Evolutionary conservation across 2,329 filamentous ascomycete species (phyloP).

Genomic region (Zymoseptoria ardabiliae): DNA sequence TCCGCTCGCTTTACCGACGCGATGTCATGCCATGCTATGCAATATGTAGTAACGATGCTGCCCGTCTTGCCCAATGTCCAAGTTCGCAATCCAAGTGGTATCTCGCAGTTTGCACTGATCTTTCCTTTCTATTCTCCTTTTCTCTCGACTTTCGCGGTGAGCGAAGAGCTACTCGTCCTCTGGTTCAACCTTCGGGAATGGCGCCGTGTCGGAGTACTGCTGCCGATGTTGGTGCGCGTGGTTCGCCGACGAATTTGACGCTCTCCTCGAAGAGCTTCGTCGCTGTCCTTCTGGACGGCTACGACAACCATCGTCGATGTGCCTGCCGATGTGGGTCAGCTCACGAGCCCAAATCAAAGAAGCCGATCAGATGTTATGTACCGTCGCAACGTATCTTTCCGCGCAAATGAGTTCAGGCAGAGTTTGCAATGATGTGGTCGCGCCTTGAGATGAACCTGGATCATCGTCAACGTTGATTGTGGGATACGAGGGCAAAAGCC

Average conservation of each 20-base stretch:
- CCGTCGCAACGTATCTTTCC: constrained; percentile 78
- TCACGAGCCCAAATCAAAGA: neutral
- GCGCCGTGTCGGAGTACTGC: neutral
- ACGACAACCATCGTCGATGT: constrained; percentile 69
- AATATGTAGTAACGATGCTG: neutral
- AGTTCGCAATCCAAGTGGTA: neutral
- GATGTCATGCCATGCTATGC: neutral
- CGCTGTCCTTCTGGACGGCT: constrained; percentile 41
- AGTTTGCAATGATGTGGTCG: constrained; percentile 63
- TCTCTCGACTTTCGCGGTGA: neutral
- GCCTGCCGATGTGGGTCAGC: constrained; percentile 41
- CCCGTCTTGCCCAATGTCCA: neutral
- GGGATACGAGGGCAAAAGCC: constrained; percentile 38
- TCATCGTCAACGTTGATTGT: constrained; percentile 22
- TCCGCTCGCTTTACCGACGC: neutral
- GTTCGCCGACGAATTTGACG: neutral
- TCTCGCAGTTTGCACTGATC: neutral
- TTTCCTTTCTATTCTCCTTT: neutral
- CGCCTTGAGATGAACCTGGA: constrained; percentile 64
- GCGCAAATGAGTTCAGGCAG: constrained; percentile 64
- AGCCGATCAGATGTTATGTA: constrained; percentile 34
- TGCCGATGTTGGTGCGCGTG: neutral
- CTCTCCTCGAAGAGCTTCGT: neutral
- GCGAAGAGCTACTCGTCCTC: neutral
- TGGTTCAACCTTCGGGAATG: neutral